These are phyloP conservation scores for Phytophthora sp. DNA, from an alignment of 352 stramenopile species.

Conservation along the genomic window DNA sequence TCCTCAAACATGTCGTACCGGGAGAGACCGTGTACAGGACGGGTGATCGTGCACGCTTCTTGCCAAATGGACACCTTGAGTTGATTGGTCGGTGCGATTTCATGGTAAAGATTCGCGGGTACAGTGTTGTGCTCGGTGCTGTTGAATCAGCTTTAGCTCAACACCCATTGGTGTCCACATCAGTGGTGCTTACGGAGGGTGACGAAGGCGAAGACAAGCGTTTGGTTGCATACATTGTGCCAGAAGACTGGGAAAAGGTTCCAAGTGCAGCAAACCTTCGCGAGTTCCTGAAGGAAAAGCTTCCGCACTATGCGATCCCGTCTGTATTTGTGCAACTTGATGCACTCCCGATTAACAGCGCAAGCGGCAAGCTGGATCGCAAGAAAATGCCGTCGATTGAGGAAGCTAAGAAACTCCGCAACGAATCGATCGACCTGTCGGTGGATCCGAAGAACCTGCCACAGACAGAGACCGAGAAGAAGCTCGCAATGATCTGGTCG, in stretches of 20 bases:
- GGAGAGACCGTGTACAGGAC: constrained; percentile 92
- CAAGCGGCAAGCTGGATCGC: constrained; percentile 89
- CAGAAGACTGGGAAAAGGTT: constrained; percentile 72
- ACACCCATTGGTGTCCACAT: constrained; percentile 84
- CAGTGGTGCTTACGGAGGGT: constrained; percentile 91
- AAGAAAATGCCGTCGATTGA: constrained; percentile 86
- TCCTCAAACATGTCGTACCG: constrained; percentile 69
- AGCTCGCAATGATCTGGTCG: constrained; percentile 67
- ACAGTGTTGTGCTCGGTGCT: constrained; percentile 93
- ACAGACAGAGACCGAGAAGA: constrained; percentile 65
- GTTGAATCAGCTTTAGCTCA: constrained; percentile 91
- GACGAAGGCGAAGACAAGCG: constrained; percentile 88
- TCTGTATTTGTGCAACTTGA: constrained; percentile 83
- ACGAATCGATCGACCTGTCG: constrained; percentile 77
- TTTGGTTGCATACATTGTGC: constrained; percentile 93
- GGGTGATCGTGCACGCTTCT: constrained; percentile 90
- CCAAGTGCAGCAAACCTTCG: constrained; percentile 69
- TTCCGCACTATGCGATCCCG: constrained; percentile 86
- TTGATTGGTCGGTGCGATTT: constrained; percentile 94
- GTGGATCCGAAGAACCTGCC: constrained; percentile 47
- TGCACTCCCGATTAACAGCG: constrained; percentile 86
- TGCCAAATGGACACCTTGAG: constrained; percentile 92
- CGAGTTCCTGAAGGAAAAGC: constrained; percentile 72
- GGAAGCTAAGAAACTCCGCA: constrained; percentile 68
- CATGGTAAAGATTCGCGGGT: constrained; percentile 97